These are phyloP conservation scores for Balamuthia mandrillaris DNA, from an alignment of 208 protist species.

Conservation along the genomic window DNA sequence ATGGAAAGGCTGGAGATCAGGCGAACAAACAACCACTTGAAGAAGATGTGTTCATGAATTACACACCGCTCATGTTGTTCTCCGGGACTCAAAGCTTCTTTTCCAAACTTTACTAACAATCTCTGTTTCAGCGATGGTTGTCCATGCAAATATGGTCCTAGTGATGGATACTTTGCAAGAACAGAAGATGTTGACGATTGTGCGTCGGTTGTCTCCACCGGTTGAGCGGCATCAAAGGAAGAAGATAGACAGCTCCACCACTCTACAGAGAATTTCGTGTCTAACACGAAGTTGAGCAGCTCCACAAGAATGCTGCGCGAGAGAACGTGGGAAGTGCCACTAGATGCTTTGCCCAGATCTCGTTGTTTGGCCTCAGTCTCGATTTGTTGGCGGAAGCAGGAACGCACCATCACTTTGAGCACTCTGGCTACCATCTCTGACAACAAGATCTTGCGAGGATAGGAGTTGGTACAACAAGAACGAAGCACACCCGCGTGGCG, in stretches of 20 bases:
- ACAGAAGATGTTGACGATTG: neutral
- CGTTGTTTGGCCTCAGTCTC: neutral
- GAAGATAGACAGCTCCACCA: too few relatives aligned
- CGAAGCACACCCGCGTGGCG: neutral
- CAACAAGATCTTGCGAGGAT: slow-evolving; percentile 3
- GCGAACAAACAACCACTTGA: slow-evolving; percentile 6
- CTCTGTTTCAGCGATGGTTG: too few relatives aligned
- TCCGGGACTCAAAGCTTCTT: neutral
- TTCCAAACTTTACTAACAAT: neutral
- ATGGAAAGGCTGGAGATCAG: too few relatives aligned
- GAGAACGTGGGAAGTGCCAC: neutral
- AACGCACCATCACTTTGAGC: slow-evolving; percentile 7
- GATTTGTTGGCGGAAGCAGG: slow-evolving; percentile 2
- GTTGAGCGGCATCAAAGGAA: too few relatives aligned
- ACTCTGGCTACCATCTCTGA: slow-evolving; percentile 3
- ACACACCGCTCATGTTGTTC: too few relatives aligned
- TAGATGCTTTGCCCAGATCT: neutral
- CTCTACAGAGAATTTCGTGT: neutral
- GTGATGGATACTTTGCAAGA: too few relatives aligned
- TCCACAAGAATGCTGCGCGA: neutral
- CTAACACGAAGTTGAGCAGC: neutral
- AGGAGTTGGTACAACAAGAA: neutral
- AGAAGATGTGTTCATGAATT: neutral
- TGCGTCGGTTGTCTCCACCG: neutral
- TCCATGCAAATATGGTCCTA: too few relatives aligned